Conservation (phyloP, 2,329 filamentous ascomycete genomes). For the Aciculosporium take region DNA sequence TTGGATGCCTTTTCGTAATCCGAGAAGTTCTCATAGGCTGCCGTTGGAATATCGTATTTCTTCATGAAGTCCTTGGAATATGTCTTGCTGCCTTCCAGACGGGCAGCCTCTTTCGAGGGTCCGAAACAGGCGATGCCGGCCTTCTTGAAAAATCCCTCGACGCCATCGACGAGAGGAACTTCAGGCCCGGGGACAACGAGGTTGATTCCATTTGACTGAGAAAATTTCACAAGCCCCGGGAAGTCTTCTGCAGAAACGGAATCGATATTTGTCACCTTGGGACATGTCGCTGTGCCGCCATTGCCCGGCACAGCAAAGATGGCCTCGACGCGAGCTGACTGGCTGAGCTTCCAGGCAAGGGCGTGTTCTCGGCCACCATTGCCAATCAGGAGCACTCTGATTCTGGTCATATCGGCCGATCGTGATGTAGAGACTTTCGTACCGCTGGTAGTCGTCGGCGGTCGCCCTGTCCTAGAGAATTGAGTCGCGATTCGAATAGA, state of each 20-base stretch:
- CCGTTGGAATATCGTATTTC: conserved; percentile 77
- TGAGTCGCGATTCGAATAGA: too few species aligned
- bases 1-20: conserved; percentile 56
- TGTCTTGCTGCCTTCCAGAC: conserved; percentile 91
- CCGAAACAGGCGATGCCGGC: conserved; percentile 73
- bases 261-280: conserved; percentile 60
- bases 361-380: conserved; percentile 93
- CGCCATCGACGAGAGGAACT: conserved; percentile 81
- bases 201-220: conserved; percentile 58
- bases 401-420: conserved; percentile 18
- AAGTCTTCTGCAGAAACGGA: conserved; percentile 65
- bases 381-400: conserved; percentile 73
- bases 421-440: neutral
- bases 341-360: conserved; percentile 82
- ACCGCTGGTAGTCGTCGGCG: neutral
- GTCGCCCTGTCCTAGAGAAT: too few species aligned
- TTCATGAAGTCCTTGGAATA: conserved; percentile 98
- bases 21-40: conserved; percentile 78
- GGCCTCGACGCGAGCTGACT: conserved; percentile 63
- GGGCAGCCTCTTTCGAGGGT: conserved; percentile 68
- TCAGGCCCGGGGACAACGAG: conserved; percentile 85
- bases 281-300: conserved; percentile 61
- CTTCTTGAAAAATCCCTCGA: conserved; percentile 65
- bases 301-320: conserved; percentile 68
- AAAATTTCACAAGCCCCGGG: conserved; percentile 58